Percentiles rank a stretch among this genome's conserved stretches.
phyloP scores from a whole-genome alignment of 2,329 filamentous ascomycete species.

The Plenodomus biglobosus region DNA sequence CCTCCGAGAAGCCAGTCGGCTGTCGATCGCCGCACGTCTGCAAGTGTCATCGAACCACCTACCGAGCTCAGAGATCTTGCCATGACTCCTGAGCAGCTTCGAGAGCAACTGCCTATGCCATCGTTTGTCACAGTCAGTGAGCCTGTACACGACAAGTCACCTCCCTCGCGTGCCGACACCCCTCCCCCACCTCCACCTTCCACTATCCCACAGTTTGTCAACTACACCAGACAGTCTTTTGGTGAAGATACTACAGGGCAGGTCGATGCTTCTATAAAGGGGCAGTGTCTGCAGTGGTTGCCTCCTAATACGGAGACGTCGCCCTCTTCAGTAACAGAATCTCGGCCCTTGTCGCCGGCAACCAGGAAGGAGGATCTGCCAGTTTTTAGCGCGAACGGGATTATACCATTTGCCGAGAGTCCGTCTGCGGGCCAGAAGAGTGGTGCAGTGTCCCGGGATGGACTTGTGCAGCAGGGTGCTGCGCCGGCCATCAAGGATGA shows the following conservation, averaged over 20 bases:
- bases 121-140: constrained; percentile 31
- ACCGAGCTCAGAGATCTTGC: constrained; percentile 34
- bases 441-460: neutral
- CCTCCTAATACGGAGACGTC: constrained; percentile 29
- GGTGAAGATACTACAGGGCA: constrained; percentile 3
- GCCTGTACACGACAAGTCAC: constrained; percentile 21
- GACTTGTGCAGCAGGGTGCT: constrained; percentile 2
- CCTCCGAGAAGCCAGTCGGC: neutral
- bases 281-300: constrained; percentile 35
- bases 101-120: constrained; percentile 40
- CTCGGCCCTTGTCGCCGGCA: constrained; percentile 30
- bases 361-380: constrained; percentile 50
- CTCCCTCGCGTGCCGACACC: constrained; percentile 41
- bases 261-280: neutral
- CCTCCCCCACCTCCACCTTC: constrained; percentile 43
- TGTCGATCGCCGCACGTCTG: constrained; percentile 20
- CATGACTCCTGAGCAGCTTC: constrained; percentile 41
- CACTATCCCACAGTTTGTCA: constrained; percentile 36
- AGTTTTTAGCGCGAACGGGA: constrained; percentile 49
- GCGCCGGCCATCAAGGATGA: constrained; percentile 6
- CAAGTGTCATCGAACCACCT: constrained; percentile 28
- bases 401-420: constrained; percentile 41
- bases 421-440: constrained; percentile 30
- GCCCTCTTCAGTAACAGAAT: constrained; percentile 5
- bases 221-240: constrained; percentile 31